A percentile compares a stretch with the other conserved stretches of the same genome.
phyloP scores from a whole-genome alignment of 2,329 filamentous ascomycete species.

The Claviceps fusiformis region DNA sequence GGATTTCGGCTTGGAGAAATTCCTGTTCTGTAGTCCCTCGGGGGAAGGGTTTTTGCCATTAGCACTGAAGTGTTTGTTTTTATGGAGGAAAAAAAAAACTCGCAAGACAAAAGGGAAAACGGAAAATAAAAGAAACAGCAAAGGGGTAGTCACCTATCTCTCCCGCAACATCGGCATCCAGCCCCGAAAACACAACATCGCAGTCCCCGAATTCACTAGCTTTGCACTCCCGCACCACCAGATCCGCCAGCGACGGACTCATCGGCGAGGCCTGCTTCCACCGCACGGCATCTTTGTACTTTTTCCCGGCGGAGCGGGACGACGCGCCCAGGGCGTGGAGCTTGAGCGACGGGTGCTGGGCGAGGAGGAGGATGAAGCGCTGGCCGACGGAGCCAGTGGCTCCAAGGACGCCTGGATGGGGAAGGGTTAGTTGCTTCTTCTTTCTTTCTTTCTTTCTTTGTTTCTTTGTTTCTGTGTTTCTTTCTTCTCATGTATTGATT shows the following conservation, averaged over 20 bases:
- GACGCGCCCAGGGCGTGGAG: conserved; percentile 86
- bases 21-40: conserved; percentile 53
- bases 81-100: no score
- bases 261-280: conserved; percentile 91
- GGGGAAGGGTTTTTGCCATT: not conserved
- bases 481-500: not conserved
- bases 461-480: not conserved
- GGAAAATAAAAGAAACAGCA: no score
- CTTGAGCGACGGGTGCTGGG: conserved; percentile 73
- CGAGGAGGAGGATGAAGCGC: conserved; percentile 85
- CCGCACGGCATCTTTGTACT: conserved; percentile 82
- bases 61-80: conserved; percentile 11
- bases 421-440: not conserved
- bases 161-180: conserved; percentile 85
- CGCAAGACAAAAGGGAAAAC: not conserved
- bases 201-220: conserved; percentile 76
- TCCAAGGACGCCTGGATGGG: conserved; percentile 55
- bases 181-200: conserved; percentile 82
- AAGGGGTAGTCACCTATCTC: conserved; percentile 53
- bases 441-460: not conserved
- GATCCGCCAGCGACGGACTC: conserved; percentile 55
- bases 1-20: conserved; percentile 75
- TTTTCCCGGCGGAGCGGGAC: conserved; percentile 78
- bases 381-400: conserved; percentile 91
- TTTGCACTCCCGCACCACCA: conserved; percentile 76